Evolutionary conservation across 2,329 filamentous ascomycete genomes (phyloP).

Genomic region (Immersiporthe knoxdaviesiana): DNA sequence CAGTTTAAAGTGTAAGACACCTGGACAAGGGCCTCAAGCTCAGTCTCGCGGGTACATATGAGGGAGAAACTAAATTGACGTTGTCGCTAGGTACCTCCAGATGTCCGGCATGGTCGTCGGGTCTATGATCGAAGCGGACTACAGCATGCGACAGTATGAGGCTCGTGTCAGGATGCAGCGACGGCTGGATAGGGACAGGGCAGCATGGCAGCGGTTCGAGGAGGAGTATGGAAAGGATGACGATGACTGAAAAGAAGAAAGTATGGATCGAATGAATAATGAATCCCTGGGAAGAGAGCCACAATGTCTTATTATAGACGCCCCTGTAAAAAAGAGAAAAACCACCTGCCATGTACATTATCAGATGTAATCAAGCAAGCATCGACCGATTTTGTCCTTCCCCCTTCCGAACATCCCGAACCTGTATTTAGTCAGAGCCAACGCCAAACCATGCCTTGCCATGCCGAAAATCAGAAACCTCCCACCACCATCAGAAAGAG

Average conservation of each 20-base stretch:
- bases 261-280: not conserved
- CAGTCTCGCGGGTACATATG: not conserved
- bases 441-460: slow-evolving; percentile 30
- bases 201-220: slow-evolving; percentile 71
- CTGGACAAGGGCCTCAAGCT: not conserved
- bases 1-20: slow-evolving; percentile 77
- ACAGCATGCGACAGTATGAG: slow-evolving; percentile 69
- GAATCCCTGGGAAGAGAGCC: slow-evolving; percentile 11
- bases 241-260: slow-evolving; percentile 38
- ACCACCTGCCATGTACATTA: slow-evolving; percentile 26
- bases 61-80: not conserved
- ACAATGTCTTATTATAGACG: slow-evolving; percentile 22
- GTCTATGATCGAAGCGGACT: slow-evolving; percentile 75
- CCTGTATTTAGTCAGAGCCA: slow-evolving; percentile 29
- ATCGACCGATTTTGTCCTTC: slow-evolving; percentile 15
- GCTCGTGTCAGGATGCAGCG: slow-evolving; percentile 66
- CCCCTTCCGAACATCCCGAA: slow-evolving; percentile 20
- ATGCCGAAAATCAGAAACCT: slow-evolving; percentile 13
- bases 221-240: slow-evolving; percentile 57
- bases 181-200: slow-evolving; percentile 64
- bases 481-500: not conserved
- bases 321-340: slow-evolving; percentile 8
- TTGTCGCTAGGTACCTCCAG: slow-evolving; percentile 67
- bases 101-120: slow-evolving; percentile 87
- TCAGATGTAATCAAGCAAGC: slow-evolving; percentile 25